phyloP scores from a whole-genome alignment of 2,329 filamentous ascomycete genomes.

The Pezicula neosporulosa region DNA sequence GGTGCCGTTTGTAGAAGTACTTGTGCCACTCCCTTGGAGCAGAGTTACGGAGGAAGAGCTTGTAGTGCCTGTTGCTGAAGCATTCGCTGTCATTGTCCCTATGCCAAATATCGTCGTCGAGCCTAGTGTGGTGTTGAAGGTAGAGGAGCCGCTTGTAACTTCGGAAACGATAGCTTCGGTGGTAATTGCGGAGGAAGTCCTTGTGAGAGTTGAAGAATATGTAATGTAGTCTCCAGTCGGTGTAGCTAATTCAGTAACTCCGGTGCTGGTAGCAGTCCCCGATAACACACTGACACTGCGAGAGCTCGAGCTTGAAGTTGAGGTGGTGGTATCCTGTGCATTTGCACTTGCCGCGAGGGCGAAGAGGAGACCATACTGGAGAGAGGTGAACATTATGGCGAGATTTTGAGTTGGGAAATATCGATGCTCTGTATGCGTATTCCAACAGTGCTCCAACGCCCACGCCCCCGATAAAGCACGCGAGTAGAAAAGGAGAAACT shows the following conservation, averaged over 20 bases:
- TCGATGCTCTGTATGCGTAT: too few relatives aligned
- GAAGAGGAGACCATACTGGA: slow-evolving; percentile 26
- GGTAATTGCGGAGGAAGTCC: slow-evolving; percentile 20
- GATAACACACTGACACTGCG: slow-evolving; percentile 11
- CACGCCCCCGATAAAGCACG: too few relatives aligned
- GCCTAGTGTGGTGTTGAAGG: slow-evolving; percentile 20
- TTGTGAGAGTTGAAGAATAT: slow-evolving; percentile 31
- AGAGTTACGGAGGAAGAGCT: slow-evolving; percentile 35
- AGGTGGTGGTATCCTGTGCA: background rate
- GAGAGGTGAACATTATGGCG: background rate
- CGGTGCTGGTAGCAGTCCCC: slow-evolving; percentile 10
- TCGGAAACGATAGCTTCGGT: slow-evolving; percentile 22
- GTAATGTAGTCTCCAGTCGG: slow-evolving; percentile 36
- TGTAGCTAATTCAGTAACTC: slow-evolving; percentile 19
- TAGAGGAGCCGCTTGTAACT: slow-evolving; percentile 18
- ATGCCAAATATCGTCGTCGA: slow-evolving; percentile 23
- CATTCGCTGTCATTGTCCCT: slow-evolving; percentile 15
- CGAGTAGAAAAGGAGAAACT: too few relatives aligned
- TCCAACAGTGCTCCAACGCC: too few relatives aligned
- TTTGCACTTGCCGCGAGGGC: slow-evolving; percentile 22
- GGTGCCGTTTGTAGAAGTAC: slow-evolving; percentile 41
- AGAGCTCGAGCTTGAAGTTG: slow-evolving; percentile 11
- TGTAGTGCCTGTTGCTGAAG: slow-evolving; percentile 26
- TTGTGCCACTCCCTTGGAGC: slow-evolving; percentile 28
- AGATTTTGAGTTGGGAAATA: too few relatives aligned